Base-by-base conservation (phyloP, 768 basidiomycete species). In the Rhizopogon vulgaris region DNA sequence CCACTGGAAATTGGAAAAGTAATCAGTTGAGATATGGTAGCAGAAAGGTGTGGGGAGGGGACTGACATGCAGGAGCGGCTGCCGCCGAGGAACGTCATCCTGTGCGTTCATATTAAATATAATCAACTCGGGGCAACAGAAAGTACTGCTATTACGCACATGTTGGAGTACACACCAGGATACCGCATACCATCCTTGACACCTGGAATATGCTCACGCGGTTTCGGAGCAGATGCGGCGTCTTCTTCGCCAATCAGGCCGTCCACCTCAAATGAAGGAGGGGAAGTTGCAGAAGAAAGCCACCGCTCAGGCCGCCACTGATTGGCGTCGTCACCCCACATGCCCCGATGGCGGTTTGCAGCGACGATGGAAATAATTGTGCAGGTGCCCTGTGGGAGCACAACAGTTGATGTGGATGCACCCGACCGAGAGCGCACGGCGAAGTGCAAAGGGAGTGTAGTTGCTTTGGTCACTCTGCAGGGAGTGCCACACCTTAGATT, bases 291-390 rank as follows among this genome's bases (percentile, higher is more conserved):
- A 10, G 64, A 67, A 4, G 64, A 54, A 3, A 77, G 63, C 78
- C 77, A 79, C 24, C 78, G 62, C 54, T 78, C 75, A 4, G 78
- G 78, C 54, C 74, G 76, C 76, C 76, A 79, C 51, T 77, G 73
- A 28, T 58, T 52, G 1, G 74, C 69, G 52, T 80, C 77, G 8
- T 60, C 57, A 12, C 78, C 78, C 78, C 78, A 79, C 6, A 78
- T 55, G 0, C 60, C 63, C 9, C 63, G 68, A 56, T 73, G 69
- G 17, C 67, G 60, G 53, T 79, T 78, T 25, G 68, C 59, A 12
- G 62, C 61, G 8, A 70, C 38, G 36, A 77, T 66, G 3, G 70
- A 72, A 24, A 75, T 59, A 32, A 69, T 55, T 12, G 77, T 40
- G 15, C 59, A 58, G 2, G 76, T 76, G 47, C 67, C 62, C 15